Base-by-base conservation (phyloP, 1,284 basidiomycete genomes). In the Tetrapyrgos nigripes region DNA sequence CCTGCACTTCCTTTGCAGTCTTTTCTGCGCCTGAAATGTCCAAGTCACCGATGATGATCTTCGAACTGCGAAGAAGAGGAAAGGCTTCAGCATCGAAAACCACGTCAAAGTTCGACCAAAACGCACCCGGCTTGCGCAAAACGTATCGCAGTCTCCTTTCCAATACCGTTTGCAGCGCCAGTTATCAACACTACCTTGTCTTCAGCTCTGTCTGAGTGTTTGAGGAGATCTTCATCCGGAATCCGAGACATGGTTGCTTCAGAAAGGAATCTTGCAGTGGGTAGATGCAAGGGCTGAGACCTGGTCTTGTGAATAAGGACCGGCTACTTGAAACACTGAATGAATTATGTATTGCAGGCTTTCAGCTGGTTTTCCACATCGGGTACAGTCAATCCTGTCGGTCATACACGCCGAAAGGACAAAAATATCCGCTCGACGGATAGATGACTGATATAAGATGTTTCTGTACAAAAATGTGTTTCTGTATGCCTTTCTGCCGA, bases 181-280 rank as follows among this genome's bases (percentile, higher is more conserved):
- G 85, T 87, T 31, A 87, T 81, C 37, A 87, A 61, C 6, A 85
- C 78, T 3, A 86, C 84, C 59, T 83, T 83, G 52, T 76, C 81
- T 47, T 74, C 75, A 29, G 80, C 75, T 35, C 80, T 75, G 43
- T 69, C 67, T 5, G 76, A 75, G 62, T 83, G 66, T 8, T 69
- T 63, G 66, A 80, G 78, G 8, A 85, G 75, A 40, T 79, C 67
- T 17, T 78, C 73, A 62, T 85, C 83, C 11, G 74, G 66, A 58
- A 85, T 76, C 21, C 73, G 64, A 44, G 77, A 71, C 79, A 81
- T 81, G 57, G 23, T 49, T 40, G 37, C n/a, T n/a, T n/a, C n/a
- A n/a, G n/a, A n/a, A n/a, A n/a, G n/a, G n/a, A n/a, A n/a, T n/a
- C n/a, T n/a, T n/a, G n/a, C n/a, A n/a, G n/a, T n/a, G n/a, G n/a